phyloP scores from a whole-genome alignment of 2,329 filamentous ascomycete species.

The Claviceps digitariae region DNA sequence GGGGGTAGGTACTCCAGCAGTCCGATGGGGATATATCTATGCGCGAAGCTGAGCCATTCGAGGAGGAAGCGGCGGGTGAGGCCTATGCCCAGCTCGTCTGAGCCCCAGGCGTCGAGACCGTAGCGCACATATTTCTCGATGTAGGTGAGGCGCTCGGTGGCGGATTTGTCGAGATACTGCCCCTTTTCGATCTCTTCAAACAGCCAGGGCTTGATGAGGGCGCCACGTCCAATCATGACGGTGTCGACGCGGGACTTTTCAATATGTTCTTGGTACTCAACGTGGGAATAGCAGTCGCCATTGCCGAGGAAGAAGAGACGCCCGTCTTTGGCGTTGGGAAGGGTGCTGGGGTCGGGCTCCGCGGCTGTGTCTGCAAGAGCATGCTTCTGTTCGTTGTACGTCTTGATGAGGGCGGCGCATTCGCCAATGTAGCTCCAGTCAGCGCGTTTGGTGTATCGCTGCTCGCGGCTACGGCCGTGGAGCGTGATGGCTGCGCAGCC shows the following conservation, averaged over 20 bases:
- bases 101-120: slow-evolving; percentile 88
- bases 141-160: slow-evolving; percentile 70
- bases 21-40: slow-evolving; percentile 83
- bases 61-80: slow-evolving; percentile 84
- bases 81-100: slow-evolving; percentile 85
- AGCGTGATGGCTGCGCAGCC: slow-evolving; percentile 93
- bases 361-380: slow-evolving; percentile 58
- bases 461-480: slow-evolving; percentile 84
- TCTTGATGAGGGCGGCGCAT: slow-evolving; percentile 71
- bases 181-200: slow-evolving; percentile 90
- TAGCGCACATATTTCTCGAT: slow-evolving; percentile 84
- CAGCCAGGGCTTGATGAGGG: slow-evolving; percentile 94
- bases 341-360: slow-evolving; percentile 63
- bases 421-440: slow-evolving; percentile 93
- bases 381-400: slow-evolving; percentile 57
- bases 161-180: slow-evolving; percentile 92
- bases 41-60: slow-evolving; percentile 89
- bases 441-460: slow-evolving; percentile 83
- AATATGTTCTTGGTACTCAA: slow-evolving; percentile 71
- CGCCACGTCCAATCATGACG: slow-evolving; percentile 96
- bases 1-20: slow-evolving; percentile 81
- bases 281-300: slow-evolving; percentile 88
- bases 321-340: slow-evolving; percentile 49
- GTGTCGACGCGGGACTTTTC: slow-evolving; percentile 69
- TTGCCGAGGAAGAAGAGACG: slow-evolving; percentile 90